Conservation (phyloP, 2,329 filamentous ascomycete genomes). For the Xylaria sp. region DNA sequence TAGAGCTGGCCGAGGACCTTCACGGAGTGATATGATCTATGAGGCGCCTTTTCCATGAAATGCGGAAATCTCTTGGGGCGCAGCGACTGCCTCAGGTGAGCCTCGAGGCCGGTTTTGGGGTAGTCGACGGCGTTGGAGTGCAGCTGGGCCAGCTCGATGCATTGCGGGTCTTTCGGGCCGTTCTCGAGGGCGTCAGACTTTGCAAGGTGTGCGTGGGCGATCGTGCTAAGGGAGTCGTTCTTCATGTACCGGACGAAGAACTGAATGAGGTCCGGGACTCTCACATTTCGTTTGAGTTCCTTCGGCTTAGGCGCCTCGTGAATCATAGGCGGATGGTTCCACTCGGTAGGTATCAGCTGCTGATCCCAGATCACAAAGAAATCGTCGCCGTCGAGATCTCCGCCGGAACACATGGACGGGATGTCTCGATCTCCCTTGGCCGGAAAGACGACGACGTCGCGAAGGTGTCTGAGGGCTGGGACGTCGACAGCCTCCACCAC, state of each 20-base stretch:
- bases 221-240: slow-evolving; percentile 77
- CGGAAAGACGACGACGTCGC: slow-evolving; percentile 86
- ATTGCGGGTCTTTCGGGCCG: slow-evolving; percentile 70
- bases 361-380: slow-evolving; percentile 93
- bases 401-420: slow-evolving; percentile 92
- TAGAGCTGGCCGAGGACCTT: slow-evolving; percentile 82
- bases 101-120: slow-evolving; percentile 83
- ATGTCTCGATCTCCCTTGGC: slow-evolving; percentile 81
- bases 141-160: slow-evolving; percentile 74
- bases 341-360: slow-evolving; percentile 66
- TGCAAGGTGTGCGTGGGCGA: slow-evolving; percentile 82
- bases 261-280: slow-evolving; percentile 70
- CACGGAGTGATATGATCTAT: slow-evolving; percentile 64
- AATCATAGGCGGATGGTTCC: slow-evolving; percentile 79
- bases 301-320: slow-evolving; percentile 64
- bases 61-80: slow-evolving; percentile 74
- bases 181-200: slow-evolving; percentile 65
- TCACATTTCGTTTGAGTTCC: slow-evolving; percentile 64
- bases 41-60: slow-evolving; percentile 74
- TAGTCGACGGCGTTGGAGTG: slow-evolving; percentile 96
- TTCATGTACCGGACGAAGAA: slow-evolving; percentile 96
- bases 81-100: slow-evolving; percentile 64
- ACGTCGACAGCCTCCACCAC: slow-evolving; percentile 83
- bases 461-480: slow-evolving; percentile 72
- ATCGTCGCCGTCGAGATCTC: slow-evolving; percentile 94